phyloP scores from a whole-genome alignment of 2,329 filamentous ascomycete species.

The Cladobotryum protrusum region DNA sequence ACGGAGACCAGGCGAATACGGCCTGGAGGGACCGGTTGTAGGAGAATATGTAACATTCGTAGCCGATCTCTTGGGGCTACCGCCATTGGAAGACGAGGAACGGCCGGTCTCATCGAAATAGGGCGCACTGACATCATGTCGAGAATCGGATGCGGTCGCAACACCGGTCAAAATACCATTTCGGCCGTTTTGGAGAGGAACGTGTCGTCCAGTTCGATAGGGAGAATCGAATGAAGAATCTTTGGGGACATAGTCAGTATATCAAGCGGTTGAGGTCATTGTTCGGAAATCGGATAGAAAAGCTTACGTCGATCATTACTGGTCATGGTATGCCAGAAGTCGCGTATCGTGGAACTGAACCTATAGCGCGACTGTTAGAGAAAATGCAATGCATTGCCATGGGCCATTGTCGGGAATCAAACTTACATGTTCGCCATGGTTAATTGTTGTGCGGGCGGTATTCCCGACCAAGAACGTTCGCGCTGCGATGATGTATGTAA shows the following conservation, averaged over 20 bases:
- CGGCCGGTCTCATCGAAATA: constrained; percentile 67
- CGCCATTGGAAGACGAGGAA: constrained; percentile 43
- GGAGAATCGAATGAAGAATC: constrained; percentile 92
- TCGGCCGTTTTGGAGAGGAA: constrained; percentile 76
- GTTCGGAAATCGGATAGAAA: not conserved
- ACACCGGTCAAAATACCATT: constrained; percentile 80
- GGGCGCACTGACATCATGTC: constrained; percentile 71
- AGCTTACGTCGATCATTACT: constrained; percentile 62
- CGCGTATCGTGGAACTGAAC: constrained; percentile 68
- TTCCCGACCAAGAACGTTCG: not conserved
- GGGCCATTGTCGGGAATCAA: not conserved
- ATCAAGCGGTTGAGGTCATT: not conserved
- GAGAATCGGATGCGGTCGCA: constrained; percentile 83
- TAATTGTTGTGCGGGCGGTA: constrained; percentile 1
- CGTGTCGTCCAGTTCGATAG: constrained; percentile 83
- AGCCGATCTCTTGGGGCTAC: constrained; percentile 38
- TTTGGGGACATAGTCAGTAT: constrained; percentile 28
- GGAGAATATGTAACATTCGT: constrained; percentile 32
- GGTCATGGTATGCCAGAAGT: constrained; percentile 91
- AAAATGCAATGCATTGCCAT: not conserved
- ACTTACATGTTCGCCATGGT: constrained; percentile 19
- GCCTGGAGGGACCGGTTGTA: constrained; percentile 31
- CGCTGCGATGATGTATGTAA: not conserved
- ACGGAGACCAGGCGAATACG: constrained; percentile 86
- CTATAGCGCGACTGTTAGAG: constrained; percentile 30